These are phyloP conservation scores for Mucor sp. DNA, from an alignment of 371 early-diverging fungal species.

Conservation along the genomic window DNA sequence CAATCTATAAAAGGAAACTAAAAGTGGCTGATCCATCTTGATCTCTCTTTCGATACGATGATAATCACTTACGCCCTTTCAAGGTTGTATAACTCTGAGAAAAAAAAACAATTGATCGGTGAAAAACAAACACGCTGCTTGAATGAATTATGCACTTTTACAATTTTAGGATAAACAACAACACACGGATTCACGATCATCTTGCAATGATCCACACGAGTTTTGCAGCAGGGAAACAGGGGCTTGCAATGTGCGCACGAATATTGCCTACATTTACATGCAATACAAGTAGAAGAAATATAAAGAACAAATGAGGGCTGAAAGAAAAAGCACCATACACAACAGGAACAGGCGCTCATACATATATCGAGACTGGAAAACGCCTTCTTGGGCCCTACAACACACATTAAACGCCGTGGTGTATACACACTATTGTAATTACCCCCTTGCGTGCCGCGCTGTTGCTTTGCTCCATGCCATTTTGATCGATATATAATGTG, in stretches of 20 bases:
- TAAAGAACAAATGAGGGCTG: background rate
- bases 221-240: background rate
- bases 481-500: background rate
- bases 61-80: too few species aligned
- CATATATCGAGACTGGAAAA: background rate
- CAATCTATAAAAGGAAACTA: too few species aligned
- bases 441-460: background rate
- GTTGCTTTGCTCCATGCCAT: background rate
- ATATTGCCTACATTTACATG: background rate
- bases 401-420: background rate
- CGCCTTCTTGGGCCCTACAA: background rate
- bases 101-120: too few species aligned
- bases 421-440: background rate
- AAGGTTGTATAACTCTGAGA: too few species aligned
- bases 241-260: background rate
- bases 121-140: background rate
- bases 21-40: too few species aligned
- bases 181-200: background rate
- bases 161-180: background rate
- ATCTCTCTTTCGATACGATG: too few species aligned
- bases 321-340: background rate
- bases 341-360: background rate
- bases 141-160: background rate
- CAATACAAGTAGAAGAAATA: background rate
- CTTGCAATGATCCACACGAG: background rate